Base-by-base conservation (phyloP, 2,329 filamentous ascomycete genomes). In the Nectriaceae sp. region DNA sequence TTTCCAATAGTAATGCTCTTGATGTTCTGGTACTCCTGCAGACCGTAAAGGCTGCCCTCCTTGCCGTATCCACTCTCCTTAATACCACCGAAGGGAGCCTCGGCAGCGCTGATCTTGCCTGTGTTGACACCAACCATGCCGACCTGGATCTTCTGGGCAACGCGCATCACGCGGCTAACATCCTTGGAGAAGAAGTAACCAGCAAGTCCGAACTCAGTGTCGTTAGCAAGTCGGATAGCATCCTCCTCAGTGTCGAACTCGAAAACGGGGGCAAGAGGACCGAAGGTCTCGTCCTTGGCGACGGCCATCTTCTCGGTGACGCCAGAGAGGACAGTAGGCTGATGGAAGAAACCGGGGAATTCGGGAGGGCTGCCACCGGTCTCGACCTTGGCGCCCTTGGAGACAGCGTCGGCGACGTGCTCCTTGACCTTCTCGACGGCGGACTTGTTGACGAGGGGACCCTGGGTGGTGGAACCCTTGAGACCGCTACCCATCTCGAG, bases 321-420 rank as follows among this genome's bases (percentile, higher is more conserved):
- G 37, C 82, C 84, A 15, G 83, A 80, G 43, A 91, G 78, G 22
- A 91, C 82, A 0, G 88, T 90, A 1, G 85, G 85, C 56, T 87
- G 77, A 70, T 83, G 89, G 74, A 89, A 91, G 68, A 76, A 33
- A 11, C 74, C 69, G 71, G 84, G 44, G 79, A 83, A 64, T 82
- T 83, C 86, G 84, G 84, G 70, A 4, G 57, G 68, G 90, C 88
- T 56, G 75, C 73, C 55, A 80, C 78, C 84, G 11, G 76, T 63
- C 37, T 80, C 64, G 37, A 87, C 65, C 58, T 79, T 78, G 16
- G 74, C 84, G 21, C 83, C 84, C 64, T 85, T 83, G 52, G 73
- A 72, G 18, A 75, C 72, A 10, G 84, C 84, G 57, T 87, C 83
- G 46, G 78, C 70, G 35, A 87, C 80, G 57, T 87, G 84, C 46